phyloP scores from a whole-genome alignment of 176 grass and related monocot species.

The Zea luxurians region DNA sequence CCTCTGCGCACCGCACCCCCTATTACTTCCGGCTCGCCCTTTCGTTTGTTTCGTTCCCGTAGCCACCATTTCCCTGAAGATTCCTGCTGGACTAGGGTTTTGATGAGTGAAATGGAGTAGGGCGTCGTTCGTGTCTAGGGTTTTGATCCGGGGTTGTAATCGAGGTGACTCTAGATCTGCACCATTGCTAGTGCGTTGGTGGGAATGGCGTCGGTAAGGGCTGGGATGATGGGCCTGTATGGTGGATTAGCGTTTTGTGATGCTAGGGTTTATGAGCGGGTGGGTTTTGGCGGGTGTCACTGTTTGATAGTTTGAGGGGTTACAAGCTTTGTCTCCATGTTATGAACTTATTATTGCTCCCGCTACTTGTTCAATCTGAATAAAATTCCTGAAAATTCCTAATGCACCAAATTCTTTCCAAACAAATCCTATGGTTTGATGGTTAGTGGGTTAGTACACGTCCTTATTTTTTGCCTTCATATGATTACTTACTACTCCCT shows the following conservation, averaged over 20 bases:
- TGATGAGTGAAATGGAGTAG: not conserved
- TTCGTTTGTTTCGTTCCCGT: not conserved
- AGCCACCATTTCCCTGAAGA: not conserved
- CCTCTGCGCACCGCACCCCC: not conserved
- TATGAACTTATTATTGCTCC: not conserved
- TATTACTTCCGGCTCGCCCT: not conserved
- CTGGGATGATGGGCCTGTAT: not conserved
- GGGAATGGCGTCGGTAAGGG: not conserved
- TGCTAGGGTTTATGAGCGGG: slow-evolving; percentile 50
- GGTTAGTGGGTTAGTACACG: not conserved
- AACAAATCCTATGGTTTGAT: not conserved
- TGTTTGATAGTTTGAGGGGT: slow-evolving; percentile 12
- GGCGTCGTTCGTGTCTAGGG: slow-evolving; percentile 38
- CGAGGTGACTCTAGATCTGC: slow-evolving; percentile 29
- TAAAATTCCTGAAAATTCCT: not conserved
- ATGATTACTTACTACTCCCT: not conserved
- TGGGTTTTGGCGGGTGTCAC: slow-evolving; percentile 22
- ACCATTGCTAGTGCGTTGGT: slow-evolving; percentile 12
- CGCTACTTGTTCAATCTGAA: not conserved
- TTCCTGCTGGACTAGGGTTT: slow-evolving; percentile 40
- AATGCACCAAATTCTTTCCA: not conserved
- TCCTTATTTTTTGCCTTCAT: not conserved
- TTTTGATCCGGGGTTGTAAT: slow-evolving; percentile 36
- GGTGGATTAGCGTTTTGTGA: not conserved
- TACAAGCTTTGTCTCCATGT: not conserved